These are phyloP conservation scores for Fusarium redolens DNA, from an alignment of 2,329 filamentous ascomycete species.

Conservation along the genomic window DNA sequence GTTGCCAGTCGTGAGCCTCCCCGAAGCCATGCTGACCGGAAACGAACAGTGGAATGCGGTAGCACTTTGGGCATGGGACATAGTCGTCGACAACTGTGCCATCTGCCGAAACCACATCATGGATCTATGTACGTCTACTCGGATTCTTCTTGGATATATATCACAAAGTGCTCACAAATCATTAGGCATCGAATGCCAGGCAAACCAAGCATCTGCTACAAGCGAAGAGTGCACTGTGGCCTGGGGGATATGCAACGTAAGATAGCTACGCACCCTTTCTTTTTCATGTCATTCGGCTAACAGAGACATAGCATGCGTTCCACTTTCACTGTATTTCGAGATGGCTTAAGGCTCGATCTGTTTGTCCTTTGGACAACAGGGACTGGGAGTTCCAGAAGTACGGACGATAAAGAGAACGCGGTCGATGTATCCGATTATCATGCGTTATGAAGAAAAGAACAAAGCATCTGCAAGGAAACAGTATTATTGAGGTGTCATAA, in stretches of 20 bases:
- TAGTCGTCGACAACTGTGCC: conserved; percentile 98
- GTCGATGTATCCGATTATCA: not conserved
- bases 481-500: conserved; percentile 7
- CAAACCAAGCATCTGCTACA: conserved; percentile 96
- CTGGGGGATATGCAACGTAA: conserved; percentile 98
- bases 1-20: not conserved
- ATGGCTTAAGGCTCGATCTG: conserved; percentile 99
- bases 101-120: conserved; percentile 99
- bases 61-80: conserved; percentile 98
- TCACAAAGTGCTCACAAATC: conserved; percentile 21
- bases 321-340: conserved; percentile 99
- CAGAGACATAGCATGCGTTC: conserved; percentile 83
- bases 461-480: conserved; percentile 6
- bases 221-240: conserved; percentile 98
- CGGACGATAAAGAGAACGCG: conserved; percentile 65
- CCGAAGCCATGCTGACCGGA: conserved; percentile 25
- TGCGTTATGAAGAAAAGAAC: conserved; percentile 14
- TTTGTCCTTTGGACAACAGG: conserved; percentile 95
- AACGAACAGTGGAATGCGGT: conserved; percentile 91
- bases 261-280: conserved; percentile 46
- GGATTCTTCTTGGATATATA: not conserved
- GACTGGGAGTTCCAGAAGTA: conserved; percentile 99
- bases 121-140: conserved; percentile 83
- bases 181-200: conserved; percentile 94
- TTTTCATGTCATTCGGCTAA: conserved; percentile 48